phyloP scores from a whole-genome alignment of 106 monocot genomes.

The Apostasia ramifera region DNA sequence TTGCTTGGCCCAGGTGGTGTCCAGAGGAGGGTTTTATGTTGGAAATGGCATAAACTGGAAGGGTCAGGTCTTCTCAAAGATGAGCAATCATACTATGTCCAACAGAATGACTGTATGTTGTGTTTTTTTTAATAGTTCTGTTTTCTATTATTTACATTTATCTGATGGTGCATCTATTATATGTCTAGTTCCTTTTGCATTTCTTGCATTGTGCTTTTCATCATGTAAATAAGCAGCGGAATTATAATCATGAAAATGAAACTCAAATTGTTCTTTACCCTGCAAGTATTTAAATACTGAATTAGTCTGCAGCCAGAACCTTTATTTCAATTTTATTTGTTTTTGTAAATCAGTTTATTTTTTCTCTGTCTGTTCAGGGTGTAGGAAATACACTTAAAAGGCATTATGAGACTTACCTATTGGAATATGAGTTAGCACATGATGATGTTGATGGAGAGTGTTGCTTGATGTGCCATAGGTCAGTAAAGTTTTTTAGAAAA shows the following conservation, averaged over 20 bases:
- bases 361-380: constrained; percentile 36
- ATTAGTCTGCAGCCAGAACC: background rate
- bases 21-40: constrained; percentile 92
- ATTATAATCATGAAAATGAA: too few relatives aligned
- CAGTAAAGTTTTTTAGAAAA: background rate
- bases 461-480: constrained; percentile 89
- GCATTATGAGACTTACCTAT: constrained; percentile 89
- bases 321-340: background rate
- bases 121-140: background rate
- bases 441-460: constrained; percentile 96
- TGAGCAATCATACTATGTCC: constrained; percentile 83
- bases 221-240: too few relatives aligned
- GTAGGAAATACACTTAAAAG: constrained; percentile 92
- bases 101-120: constrained; percentile 87
- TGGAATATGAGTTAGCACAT: constrained; percentile 93
- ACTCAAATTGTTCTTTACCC: background rate
- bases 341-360: background rate
- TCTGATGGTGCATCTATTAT: background rate
- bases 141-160: background rate
- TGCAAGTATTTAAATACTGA: background rate
- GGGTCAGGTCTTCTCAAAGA: constrained; percentile 94
- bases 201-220: background rate
- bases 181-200: background rate
- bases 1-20: constrained; percentile 58
- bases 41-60: constrained; percentile 99